Base-by-base conservation (phyloP, 441 rosid species). In the Omphalea diandra region DNA sequence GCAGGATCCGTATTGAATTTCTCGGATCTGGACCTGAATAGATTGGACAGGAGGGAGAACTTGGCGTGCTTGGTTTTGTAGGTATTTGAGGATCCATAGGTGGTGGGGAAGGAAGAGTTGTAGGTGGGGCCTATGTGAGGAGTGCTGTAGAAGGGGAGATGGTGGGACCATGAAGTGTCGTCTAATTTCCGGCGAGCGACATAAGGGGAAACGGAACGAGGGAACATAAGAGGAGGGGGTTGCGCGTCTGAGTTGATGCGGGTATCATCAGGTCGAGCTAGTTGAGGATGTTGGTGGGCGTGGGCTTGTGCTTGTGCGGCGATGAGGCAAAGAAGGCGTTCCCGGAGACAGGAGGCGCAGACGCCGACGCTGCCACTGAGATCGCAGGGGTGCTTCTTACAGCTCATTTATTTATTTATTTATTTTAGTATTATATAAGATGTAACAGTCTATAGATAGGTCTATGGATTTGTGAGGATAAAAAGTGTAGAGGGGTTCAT, bases 301-400 rank as follows among this genome's bases (percentile, higher is more conserved):
- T n/a, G n/a, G n/a, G n/a, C n/a, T n/a, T 78, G 85, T 36, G 79
- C 79, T 76, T 84, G 86, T 8, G 91, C 86, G 60, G 80, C 93
- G 63, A 90, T 77, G 70, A 94, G 81, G 1, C 68, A 67, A 12
- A 77, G 26, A 47, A 94, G 92, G 53, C 97, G 91, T 57, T 91
- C 89, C 1, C 90, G 90, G 80, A 94, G 98, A 68, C 98, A 94
- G 54, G 97, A 72, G 70, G 97, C 86, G 75, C 97, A 94, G 67
- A 91, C 97, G 75, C 98, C 97, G 69, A 81, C 85, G 77, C 74
- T 63, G 83, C 91, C 83, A 65, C 90, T 91, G 57, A 49, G 79
- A 86, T 94, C 97, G 64, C 69, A 49, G 31, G 69, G 82, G 58
- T 94, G 96, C 49, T 85, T 83, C 66, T 88, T 89, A 69, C 97